Base-by-base conservation (phyloP, 2,329 filamentous ascomycete species). In the Trichocomaceae sp. region DNA sequence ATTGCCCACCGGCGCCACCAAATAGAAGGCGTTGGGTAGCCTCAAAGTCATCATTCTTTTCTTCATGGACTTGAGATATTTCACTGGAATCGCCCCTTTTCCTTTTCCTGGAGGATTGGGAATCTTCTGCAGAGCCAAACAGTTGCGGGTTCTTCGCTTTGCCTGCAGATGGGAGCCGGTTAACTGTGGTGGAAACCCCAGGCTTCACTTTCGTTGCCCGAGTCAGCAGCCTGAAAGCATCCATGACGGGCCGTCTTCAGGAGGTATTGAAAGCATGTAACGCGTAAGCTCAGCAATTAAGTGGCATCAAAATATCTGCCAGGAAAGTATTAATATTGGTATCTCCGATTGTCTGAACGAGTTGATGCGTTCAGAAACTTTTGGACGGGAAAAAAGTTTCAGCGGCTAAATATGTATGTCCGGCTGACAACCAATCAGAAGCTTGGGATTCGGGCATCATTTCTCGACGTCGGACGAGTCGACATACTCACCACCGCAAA, bases 181-280 rank as follows among this genome's bases (percentile, higher is more conserved):
- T 61, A 46, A 64, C 60, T 23, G 57, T 59, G 51, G 64, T 58
- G 4, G 64, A 57, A 56, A 66, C 58, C 46, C 65, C 53, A 39
- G 67, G 46, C 61, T 72, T 75, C 23, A 76, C 60, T 53, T 73
- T 75, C 13, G 72, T 74, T 29, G 73, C 75, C 56, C 74, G 62
- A 8, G 73, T 75, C 56, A 77, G 64, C 47, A 77, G 62, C 61
- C 66, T 73, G 57, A 77, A 73, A 17, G 73, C 72, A 58, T 77
- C 74, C 74, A 77, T 77, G 33, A 54, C 64, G 52, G 22, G 35
- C n/a, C 1, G 4, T 22, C n/a, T 15, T 17, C 2, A 22, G 20
- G n/a, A 22, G 8, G n/a, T 1, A 20, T 22, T 20, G 2, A 42
- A 9, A 42, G 39, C 39, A 42, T 19, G 19, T 3, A 22, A 19